Evolutionary conservation across 2,329 filamentous ascomycete species (phyloP), one percentile per base, ranked within the genome.

Genomic region (Dactylellina cionopaga): DNA sequence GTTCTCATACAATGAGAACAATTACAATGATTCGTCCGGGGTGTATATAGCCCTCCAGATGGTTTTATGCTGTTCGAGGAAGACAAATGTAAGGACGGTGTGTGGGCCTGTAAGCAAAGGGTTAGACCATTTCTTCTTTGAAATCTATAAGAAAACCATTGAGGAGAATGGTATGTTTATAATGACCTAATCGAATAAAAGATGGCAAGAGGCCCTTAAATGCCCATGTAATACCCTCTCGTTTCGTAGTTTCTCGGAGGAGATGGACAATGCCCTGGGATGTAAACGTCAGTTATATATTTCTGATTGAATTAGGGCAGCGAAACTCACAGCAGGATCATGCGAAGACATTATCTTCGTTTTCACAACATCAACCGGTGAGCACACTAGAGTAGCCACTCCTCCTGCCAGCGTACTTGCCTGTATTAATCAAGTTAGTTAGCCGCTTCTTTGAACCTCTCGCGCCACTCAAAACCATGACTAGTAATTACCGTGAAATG

Each of bases 151-250:
- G 6, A 29, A 41, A 31, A 19, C 22, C n/a, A n/a, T n/a, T n/a
- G n/a, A n/a, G n/a, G n/a, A n/a, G n/a, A n/a, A n/a, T n/a, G n/a
- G n/a, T n/a, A n/a, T n/a, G n/a, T n/a, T n/a, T n/a, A n/a, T n/a
- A n/a, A n/a, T n/a, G n/a, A 72, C 85, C 85, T 4, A 87, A 78
- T 22, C 85, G 81, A 55, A 86, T 84, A 76, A 87, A 87, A 76
- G 84, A 85, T n/a, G 92, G 92, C 47, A 93, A 88, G 91, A 92
- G 96, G 72, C 92, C 92, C 80, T 91, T 91, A 81, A 96, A 96
- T 85, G 94, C 89, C 92, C 92, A 96, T 44, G 85, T 81, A 52
- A 91, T 80, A 1, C 92, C 92, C 78, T 96, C 91, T 15, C 85
- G 82, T 60, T 83, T 85, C 75, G 88, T 90, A 29, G 93, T 88